Conservation (phyloP, 345 rosid genomes). For the Dovyalis caffra region DNA sequence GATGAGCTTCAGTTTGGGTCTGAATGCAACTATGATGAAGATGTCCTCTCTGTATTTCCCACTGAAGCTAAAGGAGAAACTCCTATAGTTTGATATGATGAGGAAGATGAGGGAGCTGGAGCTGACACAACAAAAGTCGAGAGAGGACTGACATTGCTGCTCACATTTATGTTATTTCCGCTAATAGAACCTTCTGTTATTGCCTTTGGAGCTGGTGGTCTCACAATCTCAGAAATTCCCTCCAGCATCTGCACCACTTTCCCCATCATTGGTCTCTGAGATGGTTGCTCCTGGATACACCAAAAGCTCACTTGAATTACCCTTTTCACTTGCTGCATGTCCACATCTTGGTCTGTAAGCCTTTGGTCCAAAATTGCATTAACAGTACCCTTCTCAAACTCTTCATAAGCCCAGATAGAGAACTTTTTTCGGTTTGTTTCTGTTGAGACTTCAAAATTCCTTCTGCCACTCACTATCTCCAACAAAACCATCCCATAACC, state of each 20-base stretch:
- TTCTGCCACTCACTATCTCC: conserved; percentile 30
- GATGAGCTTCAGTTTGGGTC: conserved; percentile 10
- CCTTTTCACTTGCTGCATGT: conserved; percentile 21
- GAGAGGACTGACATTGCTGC: conserved; percentile 35
- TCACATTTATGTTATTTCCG: conserved; percentile 38
- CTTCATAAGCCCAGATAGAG: conserved; percentile 59
- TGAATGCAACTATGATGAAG: conserved; percentile 34
- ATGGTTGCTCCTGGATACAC: conserved; percentile 35
- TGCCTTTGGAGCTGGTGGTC: conserved; percentile 47
- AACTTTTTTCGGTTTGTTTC: conserved; percentile 46
- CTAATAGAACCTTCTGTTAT: conserved; percentile 30
- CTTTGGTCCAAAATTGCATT: conserved; percentile 14
- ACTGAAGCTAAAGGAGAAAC: conserved; percentile 43
- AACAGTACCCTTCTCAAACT: conserved; percentile 36
- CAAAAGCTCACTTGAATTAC: conserved; percentile 24
- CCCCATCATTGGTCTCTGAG: conserved; percentile 29
- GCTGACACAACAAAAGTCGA: conserved; percentile 45
- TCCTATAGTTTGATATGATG: conserved; percentile 41
- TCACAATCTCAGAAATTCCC: conserved; percentile 46
- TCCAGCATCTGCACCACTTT: conserved; percentile 36
- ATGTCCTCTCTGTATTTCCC: conserved; percentile 31
- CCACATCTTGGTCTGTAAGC: conserved; percentile 10
- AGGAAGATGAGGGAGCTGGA: conserved; percentile 45
- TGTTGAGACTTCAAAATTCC: conserved; percentile 25
- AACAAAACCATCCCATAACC: conserved; percentile 32